Percentiles rank a stretch among this genome's conserved stretches.
These are phyloP conservation scores for Plasmodium coatneyi DNA, from an alignment of 169 alveolate genomes.

Conservation along the genomic window DNA sequence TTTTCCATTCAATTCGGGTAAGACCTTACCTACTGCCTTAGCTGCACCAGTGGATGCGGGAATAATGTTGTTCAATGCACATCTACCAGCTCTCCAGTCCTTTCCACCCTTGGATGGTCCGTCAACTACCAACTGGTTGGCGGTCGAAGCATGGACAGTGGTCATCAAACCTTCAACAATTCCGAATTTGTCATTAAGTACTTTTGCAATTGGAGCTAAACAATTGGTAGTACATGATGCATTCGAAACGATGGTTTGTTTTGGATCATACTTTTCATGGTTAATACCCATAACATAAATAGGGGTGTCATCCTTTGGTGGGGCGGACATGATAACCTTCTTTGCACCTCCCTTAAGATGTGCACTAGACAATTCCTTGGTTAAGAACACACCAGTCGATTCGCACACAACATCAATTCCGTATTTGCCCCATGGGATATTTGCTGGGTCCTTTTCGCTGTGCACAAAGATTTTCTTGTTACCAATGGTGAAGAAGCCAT, in stretches of 20 bases:
- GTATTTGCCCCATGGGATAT: conserved; percentile 97
- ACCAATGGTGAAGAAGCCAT: conserved; percentile 87
- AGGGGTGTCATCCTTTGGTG: conserved; percentile 98
- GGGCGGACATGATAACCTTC: conserved; percentile 98
- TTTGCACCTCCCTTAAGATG: conserved; percentile 99
- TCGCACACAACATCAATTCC: conserved; percentile 98
- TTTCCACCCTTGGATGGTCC: conserved; percentile 99
- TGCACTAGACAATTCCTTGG: conserved; percentile 93
- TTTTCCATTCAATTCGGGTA: conserved; percentile 98
- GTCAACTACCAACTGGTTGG: conserved; percentile 98
- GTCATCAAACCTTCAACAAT: conserved; percentile 99
- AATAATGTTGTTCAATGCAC: conserved; percentile 97
- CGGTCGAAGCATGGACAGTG: conserved; percentile 99
- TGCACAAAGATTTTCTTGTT: conserved; percentile 89
- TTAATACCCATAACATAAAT: conserved; percentile 99
- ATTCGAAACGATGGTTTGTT: conserved; percentile 95
- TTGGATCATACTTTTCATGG: conserved; percentile 92
- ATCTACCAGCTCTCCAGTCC: conserved; percentile 99
- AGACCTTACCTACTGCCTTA: conserved; percentile 99
- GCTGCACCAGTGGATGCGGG: conserved; percentile 99
- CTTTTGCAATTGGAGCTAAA: conserved; percentile 99
- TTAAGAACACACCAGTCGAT: conserved; percentile 98
- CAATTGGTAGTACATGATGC: conserved; percentile 99
- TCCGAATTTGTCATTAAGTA: conserved; percentile 97
- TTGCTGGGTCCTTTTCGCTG: conserved; percentile 95